phyloP scores from a whole-genome alignment of 176 grass and related monocot species.

The Miscanthus lutarioriparius region DNA sequence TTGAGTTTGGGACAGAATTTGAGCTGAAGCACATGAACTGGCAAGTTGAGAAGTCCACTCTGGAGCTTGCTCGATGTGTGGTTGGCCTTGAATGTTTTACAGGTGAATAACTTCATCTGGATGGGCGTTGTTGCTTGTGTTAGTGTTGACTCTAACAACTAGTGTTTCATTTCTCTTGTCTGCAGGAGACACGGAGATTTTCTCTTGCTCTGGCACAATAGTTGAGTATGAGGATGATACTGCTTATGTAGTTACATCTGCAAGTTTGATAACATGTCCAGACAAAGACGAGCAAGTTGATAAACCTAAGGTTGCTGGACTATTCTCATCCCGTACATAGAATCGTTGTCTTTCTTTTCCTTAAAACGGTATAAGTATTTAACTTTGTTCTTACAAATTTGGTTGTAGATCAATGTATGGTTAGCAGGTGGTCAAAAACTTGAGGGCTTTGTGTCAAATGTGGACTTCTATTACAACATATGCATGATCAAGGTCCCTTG shows the following conservation, averaged over 20 bases:
- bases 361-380: neutral
- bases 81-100: slow-evolving; percentile 29
- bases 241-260: slow-evolving; percentile 33
- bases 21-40: slow-evolving; percentile 15
- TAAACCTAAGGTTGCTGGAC: slow-evolving; percentile 22
- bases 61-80: slow-evolving; percentile 32
- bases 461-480: slow-evolving; percentile 38
- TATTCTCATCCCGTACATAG: neutral
- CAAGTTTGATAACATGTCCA: slow-evolving; percentile 27
- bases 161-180: neutral
- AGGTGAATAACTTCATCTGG: slow-evolving; percentile 1
- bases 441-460: slow-evolving; percentile 10
- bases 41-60: slow-evolving; percentile 16
- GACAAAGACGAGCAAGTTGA: slow-evolving; percentile 17
- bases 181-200: slow-evolving; percentile 14
- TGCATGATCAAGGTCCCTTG: slow-evolving; percentile 13
- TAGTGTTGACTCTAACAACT: slow-evolving; percentile 7
- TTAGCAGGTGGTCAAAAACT: slow-evolving; percentile 17
- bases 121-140: neutral
- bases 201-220: slow-evolving; percentile 25
- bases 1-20: slow-evolving; percentile 21
- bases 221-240: slow-evolving; percentile 3
- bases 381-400: neutral
- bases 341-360: neutral
- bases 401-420: slow-evolving; percentile 7